Evolutionary conservation across 345 rosid species (phyloP), one percentile per base, ranked within the genome.

Genomic region (Linum trigynum): DNA sequence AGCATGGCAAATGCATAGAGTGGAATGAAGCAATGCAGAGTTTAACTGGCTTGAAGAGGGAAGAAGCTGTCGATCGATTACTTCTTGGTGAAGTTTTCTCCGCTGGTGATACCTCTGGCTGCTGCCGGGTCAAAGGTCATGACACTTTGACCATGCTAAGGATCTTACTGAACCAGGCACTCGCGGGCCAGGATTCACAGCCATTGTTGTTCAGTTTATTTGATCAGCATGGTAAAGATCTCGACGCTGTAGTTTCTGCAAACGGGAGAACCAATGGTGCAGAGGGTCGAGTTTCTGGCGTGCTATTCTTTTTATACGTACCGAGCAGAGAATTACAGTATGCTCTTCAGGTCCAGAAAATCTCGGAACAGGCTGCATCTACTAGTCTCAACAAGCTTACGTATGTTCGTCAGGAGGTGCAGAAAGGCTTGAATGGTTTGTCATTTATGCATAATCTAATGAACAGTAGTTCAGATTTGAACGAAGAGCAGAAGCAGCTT

Each of bases 21-120:
- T 90, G 95, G 96, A 90, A 86, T 63, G 71, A 80, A 39, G 92
- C 92, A 16, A 90, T 90, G 95, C 83, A 88, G 76, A 86, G 75
- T 71, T 72, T 90, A 53, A 82, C 97, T 55, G 91, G 96, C 66
- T 68, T 86, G 75, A 86, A 81, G 78, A 82, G 89, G 75, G 97
- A 88, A 69, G 90, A 84, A 55, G 88, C 77, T 50, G 61, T 69
- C 60, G 78, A 77, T 35, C 82, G 75, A 69, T 75, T 84, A 80
- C 87, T 90, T 70, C 77, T 90, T 9, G 95, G 97, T 17, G 96
- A 88, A 78, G 89, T 86, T 72, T 88, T 90, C 72, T 77, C 91
- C 0, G 71, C 76, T n/a, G 63, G 72, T 75, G 74, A 72, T 66
- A 23, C 32, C 32, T 83, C 76, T 61, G 90, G 92, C 55, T 83